Percentiles rank a stretch among this genome's conserved stretches.
These are phyloP conservation scores for Solanum pennellii DNA, from an alignment of 257 asterid species.

Conservation along the genomic window DNA sequence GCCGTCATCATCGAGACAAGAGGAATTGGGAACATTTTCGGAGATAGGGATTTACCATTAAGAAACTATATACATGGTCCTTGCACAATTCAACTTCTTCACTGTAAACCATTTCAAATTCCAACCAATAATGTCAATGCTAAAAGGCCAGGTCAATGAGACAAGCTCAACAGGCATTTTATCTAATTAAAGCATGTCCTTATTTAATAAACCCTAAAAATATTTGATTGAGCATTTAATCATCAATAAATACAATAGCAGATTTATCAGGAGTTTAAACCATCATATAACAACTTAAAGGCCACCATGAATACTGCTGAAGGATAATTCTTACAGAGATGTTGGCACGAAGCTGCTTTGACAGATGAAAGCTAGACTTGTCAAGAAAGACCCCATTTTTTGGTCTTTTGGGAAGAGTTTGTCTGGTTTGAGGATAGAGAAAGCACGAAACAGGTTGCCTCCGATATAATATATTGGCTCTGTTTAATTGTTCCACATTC, in stretches of 20 bases:
- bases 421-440: conserved; percentile 40
- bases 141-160: neutral
- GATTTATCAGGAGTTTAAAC: neutral
- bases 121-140: neutral
- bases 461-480: conserved; percentile 16
- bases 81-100: neutral
- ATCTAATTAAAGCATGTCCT: neutral
- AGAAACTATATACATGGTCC: neutral
- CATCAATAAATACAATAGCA: neutral
- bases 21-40: neutral
- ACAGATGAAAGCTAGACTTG: conserved; percentile 46
- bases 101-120: neutral
- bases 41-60: neutral
- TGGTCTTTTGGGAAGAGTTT: conserved; percentile 26
- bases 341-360: conserved; percentile 21
- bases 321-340: conserved; percentile 35
- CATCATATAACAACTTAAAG: neutral
- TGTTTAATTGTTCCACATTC: conserved; percentile 20
- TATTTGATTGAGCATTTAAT: neutral
- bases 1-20: neutral
- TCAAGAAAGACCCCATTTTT: conserved; percentile 50
- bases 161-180: neutral
- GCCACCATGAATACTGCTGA: neutral
- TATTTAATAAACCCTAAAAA: neutral
- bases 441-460: conserved; percentile 44